Evolutionary conservation across 1,284 basidiomycete species (phyloP).

Genomic region (Cryptococcus sp.): DNA sequence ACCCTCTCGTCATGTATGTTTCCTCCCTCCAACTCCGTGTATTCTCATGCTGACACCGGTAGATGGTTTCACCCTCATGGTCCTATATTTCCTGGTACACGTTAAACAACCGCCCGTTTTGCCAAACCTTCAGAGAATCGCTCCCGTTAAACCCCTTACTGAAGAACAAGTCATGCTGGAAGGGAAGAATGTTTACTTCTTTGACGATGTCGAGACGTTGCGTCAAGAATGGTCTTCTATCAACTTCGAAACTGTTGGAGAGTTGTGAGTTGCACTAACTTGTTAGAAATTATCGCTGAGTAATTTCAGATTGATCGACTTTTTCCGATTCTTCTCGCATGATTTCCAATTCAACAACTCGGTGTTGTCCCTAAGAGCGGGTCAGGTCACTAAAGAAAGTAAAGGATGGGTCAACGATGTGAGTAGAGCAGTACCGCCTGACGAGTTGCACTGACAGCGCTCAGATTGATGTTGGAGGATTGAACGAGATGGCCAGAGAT

Average conservation of each 20-base stretch:
- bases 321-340: slow-evolving; percentile 93
- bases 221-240: slow-evolving; percentile 89
- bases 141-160: slow-evolving; percentile 73
- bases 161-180: slow-evolving; percentile 84
- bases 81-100: slow-evolving; percentile 94
- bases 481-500: slow-evolving; percentile 69
- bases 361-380: slow-evolving; percentile 85
- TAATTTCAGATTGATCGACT: slow-evolving; percentile 74
- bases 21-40: not conserved
- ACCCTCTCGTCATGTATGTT: slow-evolving; percentile 76
- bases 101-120: slow-evolving; percentile 93
- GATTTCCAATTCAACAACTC: slow-evolving; percentile 89
- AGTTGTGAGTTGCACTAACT: slow-evolving; percentile 59
- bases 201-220: slow-evolving; percentile 87
- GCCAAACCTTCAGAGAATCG: slow-evolving; percentile 85
- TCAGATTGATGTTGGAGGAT: slow-evolving; percentile 50
- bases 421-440: slow-evolving; percentile 31
- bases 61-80: slow-evolving; percentile 92
- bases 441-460: slow-evolving; percentile 46
- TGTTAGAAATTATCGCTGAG: not conserved
- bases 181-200: slow-evolving; percentile 88
- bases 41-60: slow-evolving; percentile 1
- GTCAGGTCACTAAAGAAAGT: slow-evolving; percentile 79
- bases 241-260: slow-evolving; percentile 87
- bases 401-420: slow-evolving; percentile 95